Evolutionary conservation across 1,139 yeast genomes (phyloP), one percentile per base, ranked within the genome.

Genomic region (Zygoascus sp.): DNA sequence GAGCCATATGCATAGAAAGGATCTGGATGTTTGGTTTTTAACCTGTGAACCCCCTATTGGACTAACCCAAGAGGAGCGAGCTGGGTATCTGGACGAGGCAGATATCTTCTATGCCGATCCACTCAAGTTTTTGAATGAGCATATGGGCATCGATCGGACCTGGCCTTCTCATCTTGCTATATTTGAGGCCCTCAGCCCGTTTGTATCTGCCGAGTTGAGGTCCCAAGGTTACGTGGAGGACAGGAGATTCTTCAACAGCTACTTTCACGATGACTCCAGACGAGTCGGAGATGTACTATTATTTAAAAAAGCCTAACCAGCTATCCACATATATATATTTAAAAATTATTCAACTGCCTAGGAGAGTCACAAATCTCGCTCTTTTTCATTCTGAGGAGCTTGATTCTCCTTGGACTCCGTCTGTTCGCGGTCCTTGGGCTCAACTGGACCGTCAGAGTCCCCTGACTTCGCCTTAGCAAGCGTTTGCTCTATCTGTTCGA

Each of bases 1-100:
- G 60, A 79, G 95, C 32, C 81, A 84, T 58, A 65, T 94, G 38
- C 96, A 89, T 58, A 67, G 84, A 20, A 64, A 68, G 6, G 74
- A 73, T 15, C 63, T 78, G 3, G 65, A 67, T 7, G 65, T 79
- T 2, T 86, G 96, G 96, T 83, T 83, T 50, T 69, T 94, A 35
- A 80, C 96, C 0, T 94, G 99, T 63, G 95, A 88, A 53, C 99
- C 98, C 0, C 98, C 98, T 1, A 65, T 87, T 36, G 53, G 56
- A 13, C 22, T 54, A 36, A 36, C 53, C 35, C 53, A 13, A 53
- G 65, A 44, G 16, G 64, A 56, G 51, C 57, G 83, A 3, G 58
- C 56, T 0, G 47, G 53, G 0, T 94, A 92, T 60, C 70, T 78
- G 62, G 98, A 92, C 61, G 95, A 89, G 61, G 87, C 96, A 30